Percentiles rank a stretch among this genome's conserved stretches.
phyloP scores from a whole-genome alignment of 805 yeast genomes.

The Metschnikowia shivogae region DNA sequence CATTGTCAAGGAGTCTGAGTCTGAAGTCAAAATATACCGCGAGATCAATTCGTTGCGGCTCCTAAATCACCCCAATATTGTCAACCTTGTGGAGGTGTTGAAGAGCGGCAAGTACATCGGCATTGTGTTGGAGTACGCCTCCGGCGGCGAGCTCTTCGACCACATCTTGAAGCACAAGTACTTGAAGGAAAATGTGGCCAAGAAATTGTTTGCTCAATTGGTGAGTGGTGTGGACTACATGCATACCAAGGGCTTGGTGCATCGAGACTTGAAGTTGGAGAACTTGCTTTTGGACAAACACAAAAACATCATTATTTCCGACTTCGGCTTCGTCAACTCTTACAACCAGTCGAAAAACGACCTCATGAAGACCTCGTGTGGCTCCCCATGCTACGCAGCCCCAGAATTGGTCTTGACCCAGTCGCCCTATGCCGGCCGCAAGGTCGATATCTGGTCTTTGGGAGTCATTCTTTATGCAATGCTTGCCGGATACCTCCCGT shows the following conservation, averaged over 20 bases:
- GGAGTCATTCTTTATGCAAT: constrained; percentile 95
- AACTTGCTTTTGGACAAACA: constrained; percentile 77
- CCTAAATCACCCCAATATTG: constrained; percentile 90
- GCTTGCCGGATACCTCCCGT: constrained; percentile 95
- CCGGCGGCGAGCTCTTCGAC: constrained; percentile 96
- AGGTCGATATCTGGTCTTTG: constrained; percentile 96
- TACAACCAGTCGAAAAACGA: constrained; percentile 57
- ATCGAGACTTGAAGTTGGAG: constrained; percentile 73
- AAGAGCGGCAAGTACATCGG: constrained; percentile 95
- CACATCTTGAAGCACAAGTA: constrained; percentile 83
- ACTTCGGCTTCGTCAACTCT: constrained; percentile 93
- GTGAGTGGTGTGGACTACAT: constrained; percentile 90
- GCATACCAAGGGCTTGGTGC: constrained; percentile 77
- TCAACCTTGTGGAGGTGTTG: constrained; percentile 84
- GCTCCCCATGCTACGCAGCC: constrained; percentile 98
- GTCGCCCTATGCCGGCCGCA: constrained; percentile 83
- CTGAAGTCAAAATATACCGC: constrained; percentile 84
- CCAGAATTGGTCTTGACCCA: constrained; percentile 91
- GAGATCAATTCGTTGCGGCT: constrained; percentile 88
- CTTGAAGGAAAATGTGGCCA: constrained; percentile 82
- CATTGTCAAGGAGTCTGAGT: constrained; percentile 79
- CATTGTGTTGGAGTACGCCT: constrained; percentile 92
- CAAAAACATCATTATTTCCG: constrained; percentile 81
- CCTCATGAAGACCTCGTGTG: constrained; percentile 91
- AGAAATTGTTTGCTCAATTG: constrained; percentile 85